Evolutionary conservation across 2,329 filamentous ascomycete genomes (phyloP).

Genomic region (Taxawa tesnikishii): DNA sequence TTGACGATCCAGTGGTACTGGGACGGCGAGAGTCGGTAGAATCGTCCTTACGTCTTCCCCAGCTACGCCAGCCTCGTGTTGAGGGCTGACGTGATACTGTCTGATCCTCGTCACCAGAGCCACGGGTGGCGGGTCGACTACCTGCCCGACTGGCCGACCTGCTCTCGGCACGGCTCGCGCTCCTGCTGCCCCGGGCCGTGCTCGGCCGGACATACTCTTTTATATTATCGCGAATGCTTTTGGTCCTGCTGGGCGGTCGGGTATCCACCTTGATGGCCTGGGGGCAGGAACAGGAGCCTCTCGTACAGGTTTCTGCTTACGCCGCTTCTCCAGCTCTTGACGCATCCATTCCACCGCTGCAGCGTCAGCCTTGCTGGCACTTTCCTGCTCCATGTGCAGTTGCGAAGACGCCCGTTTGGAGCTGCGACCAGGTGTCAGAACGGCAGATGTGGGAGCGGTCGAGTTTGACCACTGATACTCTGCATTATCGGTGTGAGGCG

Average conservation of each 20-base stretch:
- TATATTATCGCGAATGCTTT: conserved; percentile 25
- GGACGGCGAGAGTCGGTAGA: background rate
- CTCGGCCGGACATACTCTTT: conserved; percentile 29
- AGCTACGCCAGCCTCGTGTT: background rate
- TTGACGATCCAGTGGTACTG: no score
- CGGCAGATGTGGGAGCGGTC: conserved; percentile 29
- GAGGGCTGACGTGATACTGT: background rate
- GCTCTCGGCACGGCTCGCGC: background rate
- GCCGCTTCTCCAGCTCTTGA: conserved; percentile 26
- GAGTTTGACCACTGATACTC: conserved; percentile 26
- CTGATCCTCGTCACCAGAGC: background rate
- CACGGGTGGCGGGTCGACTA: background rate
- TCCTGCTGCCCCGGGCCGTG: conserved; percentile 6
- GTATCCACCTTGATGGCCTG: no score
- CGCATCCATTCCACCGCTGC: conserved; percentile 31
- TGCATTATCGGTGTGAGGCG: conserved; percentile 28
- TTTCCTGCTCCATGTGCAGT: conserved; percentile 11
- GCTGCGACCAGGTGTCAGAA: conserved; percentile 23
- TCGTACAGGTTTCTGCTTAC: conserved; percentile 3
- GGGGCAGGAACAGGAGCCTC: no score
- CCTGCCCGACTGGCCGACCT: background rate
- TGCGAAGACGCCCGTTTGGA: conserved; percentile 28
- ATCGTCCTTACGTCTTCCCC: background rate
- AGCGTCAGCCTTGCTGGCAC: conserved; percentile 23
- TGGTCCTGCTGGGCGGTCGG: conserved; percentile 17